Percentiles rank a stretch among this genome's conserved stretches.
Conservation (phyloP, 78 protist genomes). For the Creolimax fragrantissima region DNA sequence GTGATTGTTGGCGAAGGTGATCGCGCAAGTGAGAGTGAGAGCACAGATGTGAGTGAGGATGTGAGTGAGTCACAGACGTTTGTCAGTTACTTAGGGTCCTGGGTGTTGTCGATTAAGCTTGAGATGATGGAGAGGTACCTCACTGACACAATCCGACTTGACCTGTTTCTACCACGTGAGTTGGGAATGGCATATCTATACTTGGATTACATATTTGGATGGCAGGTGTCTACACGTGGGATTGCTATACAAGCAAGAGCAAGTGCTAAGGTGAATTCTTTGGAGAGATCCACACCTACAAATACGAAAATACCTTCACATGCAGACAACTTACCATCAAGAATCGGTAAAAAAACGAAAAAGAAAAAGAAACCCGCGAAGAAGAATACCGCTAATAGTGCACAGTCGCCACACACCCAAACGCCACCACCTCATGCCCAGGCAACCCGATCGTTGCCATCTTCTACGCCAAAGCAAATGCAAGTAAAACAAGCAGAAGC, state of each 20-base stretch:
- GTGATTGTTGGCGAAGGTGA: neutral
- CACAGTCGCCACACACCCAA: no score
- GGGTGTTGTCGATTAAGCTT: neutral
- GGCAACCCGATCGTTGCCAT: no score
- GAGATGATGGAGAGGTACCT: neutral
- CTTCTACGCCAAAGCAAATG: no score
- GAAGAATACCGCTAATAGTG: no score
- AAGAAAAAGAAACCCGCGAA: no score
- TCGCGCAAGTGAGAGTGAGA: neutral
- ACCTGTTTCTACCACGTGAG: neutral
- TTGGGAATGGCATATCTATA: neutral
- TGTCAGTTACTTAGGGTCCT: neutral
- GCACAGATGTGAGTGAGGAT: neutral
- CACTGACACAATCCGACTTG: neutral
- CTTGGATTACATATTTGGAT: neutral
- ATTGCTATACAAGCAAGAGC: neutral
- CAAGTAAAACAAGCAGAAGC: no score
- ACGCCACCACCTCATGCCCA: no score
- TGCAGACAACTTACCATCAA: no score
- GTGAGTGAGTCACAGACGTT: neutral
- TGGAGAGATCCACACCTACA: no score
- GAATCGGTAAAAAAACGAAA: no score
- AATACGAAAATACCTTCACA: no score
- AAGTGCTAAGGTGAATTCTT: no score
- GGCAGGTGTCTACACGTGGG: neutral